phyloP scores from a whole-genome alignment of 1,284 basidiomycete genomes.

The Polyporus tsugae region DNA sequence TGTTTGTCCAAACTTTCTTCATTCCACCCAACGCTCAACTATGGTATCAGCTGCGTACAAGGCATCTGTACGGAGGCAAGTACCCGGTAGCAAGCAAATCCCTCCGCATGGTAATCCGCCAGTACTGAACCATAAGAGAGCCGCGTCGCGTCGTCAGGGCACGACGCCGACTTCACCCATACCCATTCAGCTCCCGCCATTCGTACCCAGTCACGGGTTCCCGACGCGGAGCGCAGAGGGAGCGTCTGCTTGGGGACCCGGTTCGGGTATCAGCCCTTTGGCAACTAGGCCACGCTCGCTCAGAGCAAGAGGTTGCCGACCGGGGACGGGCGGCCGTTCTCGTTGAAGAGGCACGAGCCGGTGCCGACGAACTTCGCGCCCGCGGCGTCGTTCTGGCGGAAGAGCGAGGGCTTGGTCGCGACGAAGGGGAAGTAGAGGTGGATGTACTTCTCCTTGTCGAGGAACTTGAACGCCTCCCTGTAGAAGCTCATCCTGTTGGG shows the following conservation, averaged over 20 bases:
- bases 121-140: not conserved
- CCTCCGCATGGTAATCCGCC: not conserved
- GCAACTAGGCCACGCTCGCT: not conserved
- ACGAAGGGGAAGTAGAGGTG: conserved; percentile 13
- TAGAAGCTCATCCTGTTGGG: conserved; percentile 3
- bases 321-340: not conserved
- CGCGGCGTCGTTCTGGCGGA: not conserved
- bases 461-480: conserved; percentile 6
- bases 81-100: not conserved
- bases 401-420: conserved; percentile 2
- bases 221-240: not conserved
- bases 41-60: not conserved
- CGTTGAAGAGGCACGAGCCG: conserved; percentile 7
- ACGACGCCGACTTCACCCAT: not conserved
- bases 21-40: not conserved
- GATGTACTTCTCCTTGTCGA: conserved; percentile 4
- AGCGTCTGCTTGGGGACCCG: not conserved
- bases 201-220: not conserved
- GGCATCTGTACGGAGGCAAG: not conserved
- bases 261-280: not conserved
- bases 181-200: not conserved
- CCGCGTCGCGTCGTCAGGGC: not conserved
- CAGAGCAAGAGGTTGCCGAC: conserved; percentile 5
- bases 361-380: not conserved
- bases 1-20: not conserved